These are phyloP conservation scores for Leishmania braziliensis DNA, from an alignment of 208 protist species.

Conservation along the genomic window DNA sequence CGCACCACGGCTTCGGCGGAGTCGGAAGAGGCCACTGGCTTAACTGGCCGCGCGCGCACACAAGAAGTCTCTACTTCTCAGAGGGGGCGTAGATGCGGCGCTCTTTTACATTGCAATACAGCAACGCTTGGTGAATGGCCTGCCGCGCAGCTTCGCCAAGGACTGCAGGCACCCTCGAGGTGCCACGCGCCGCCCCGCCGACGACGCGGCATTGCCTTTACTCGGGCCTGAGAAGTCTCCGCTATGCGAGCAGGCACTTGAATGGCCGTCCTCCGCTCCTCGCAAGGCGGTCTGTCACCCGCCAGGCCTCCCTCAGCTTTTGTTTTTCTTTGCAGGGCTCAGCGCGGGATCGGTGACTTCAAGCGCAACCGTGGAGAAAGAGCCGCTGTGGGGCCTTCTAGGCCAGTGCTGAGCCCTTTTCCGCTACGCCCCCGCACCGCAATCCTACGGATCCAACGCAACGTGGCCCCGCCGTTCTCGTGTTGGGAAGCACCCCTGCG, in stretches of 20 bases:
- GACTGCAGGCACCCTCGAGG: background rate
- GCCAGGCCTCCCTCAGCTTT: background rate
- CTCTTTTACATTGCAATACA: background rate
- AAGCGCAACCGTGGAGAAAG: background rate
- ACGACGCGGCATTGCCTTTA: background rate
- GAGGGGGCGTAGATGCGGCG: background rate
- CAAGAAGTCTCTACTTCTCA: background rate
- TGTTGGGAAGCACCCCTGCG: too few species aligned
- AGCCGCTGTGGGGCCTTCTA: too few species aligned
- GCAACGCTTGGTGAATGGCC: background rate
- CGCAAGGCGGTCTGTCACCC: background rate
- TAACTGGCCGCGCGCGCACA: background rate
- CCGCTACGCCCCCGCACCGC: too few species aligned
- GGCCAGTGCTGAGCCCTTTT: too few species aligned
- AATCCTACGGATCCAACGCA: too few species aligned
- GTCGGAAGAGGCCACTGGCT: background rate
- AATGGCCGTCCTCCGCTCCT: background rate
- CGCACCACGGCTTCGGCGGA: background rate
- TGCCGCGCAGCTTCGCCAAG: background rate
- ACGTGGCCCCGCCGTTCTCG: too few species aligned
- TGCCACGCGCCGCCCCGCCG: background rate
- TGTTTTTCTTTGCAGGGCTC: background rate
- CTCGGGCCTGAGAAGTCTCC: background rate
- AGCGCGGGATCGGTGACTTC: background rate
- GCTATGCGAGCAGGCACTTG: background rate